Evolutionary conservation across 192 early-diverging fungal species (phyloP), one percentile per base, ranked within the genome.

Genomic region (Coemansia sp.): DNA sequence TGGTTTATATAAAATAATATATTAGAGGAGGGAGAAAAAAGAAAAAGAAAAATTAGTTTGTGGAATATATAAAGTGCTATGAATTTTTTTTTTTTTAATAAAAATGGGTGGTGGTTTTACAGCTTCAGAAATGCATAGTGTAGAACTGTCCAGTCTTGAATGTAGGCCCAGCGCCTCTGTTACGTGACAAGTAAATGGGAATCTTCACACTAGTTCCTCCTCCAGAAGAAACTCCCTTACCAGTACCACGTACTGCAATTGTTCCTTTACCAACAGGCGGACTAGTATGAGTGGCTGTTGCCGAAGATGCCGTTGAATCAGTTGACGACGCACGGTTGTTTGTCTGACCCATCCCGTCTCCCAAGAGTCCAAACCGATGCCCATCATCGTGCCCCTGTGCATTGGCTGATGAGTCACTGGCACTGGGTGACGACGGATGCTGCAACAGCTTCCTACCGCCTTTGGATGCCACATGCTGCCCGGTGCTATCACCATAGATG

Each of bases 61-160:
- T 18, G 38, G 25, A 25, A 24, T 26, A 25, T 22, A 4, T 22
- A 20, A 34, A n/a, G n/a, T n/a, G n/a, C n/a, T n/a, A n/a, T n/a
- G n/a, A n/a, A n/a, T n/a, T n/a, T n/a, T n/a, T n/a, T n/a, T n/a
- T n/a, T n/a, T n/a, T n/a, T n/a, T n/a, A n/a, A n/a, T n/a, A n/a
- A n/a, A n/a, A n/a, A 23, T 37, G 23, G 34, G 23, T 24, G 9
- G 18, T 45, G 41, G 34, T 49, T 49, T 23, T 51, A 29, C 46
- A 36, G 46, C 46, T 51, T 42, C 58, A 67, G 42, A 55, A 18
- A 46, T 67, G 71, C 50, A 74, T 30, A 13, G 64, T 59, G 52
- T 63, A 74, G 33, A 67, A 67, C 60, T 74, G 71, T 34, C 71
- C 71, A 3, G 71, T 74, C 44, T 74, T 74, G 60, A 44, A 74